Base-by-base conservation (phyloP, 1,139 yeast species). In the Candida albicans region DNA sequence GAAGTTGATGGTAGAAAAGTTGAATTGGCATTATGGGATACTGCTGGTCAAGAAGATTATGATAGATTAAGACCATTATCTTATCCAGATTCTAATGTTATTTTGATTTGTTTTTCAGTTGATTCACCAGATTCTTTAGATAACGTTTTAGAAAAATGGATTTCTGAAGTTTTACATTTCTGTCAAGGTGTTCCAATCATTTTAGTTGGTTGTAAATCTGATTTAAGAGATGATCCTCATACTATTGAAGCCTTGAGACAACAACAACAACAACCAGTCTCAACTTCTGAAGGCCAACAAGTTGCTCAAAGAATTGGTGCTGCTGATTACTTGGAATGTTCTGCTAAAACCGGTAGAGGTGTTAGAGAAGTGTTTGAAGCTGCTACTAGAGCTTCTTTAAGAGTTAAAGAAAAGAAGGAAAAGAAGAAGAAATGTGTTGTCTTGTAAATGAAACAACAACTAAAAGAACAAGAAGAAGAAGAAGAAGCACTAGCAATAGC, bases 41-140 rank as follows among this genome's bases (percentile, higher is more conserved):
- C 97, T 57, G 97, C 97, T 45, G 97, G 97, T 52, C 97, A 90
- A 78, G 96, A 90, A 75, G 97, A 90, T 73, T 90, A 89, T 68
- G 96, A 89, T 68, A 85, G 96, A 72, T 78, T 90, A 64, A 85
- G 97, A 74, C 96, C 96, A 28, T 77, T 90, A 58, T 85, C 95
- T 26, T 90, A 90, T 71, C 96, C 96, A 49, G 96, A 89, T 66
- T 86, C 96, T 42, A 87, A 90, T 64, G 96, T 90, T 52, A 87
- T 90, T 53, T 78, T 90, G 65, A 88, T 90, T 59, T 89, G 96
- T 77, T 90, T 89, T 76, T 84, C 96, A 24, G 81, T 90, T 53
- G 96, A 88, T 65, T 79, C 91, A 34, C 97, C 96, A 52, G 96
- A 89, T 68, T 87, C 96, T 28, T 78, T 90, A 56, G 95, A 88